Evolutionary conservation across 176 grass and related monocot species (phyloP), one percentile per base, ranked within the genome.

Genomic region (Poa annua): DNA sequence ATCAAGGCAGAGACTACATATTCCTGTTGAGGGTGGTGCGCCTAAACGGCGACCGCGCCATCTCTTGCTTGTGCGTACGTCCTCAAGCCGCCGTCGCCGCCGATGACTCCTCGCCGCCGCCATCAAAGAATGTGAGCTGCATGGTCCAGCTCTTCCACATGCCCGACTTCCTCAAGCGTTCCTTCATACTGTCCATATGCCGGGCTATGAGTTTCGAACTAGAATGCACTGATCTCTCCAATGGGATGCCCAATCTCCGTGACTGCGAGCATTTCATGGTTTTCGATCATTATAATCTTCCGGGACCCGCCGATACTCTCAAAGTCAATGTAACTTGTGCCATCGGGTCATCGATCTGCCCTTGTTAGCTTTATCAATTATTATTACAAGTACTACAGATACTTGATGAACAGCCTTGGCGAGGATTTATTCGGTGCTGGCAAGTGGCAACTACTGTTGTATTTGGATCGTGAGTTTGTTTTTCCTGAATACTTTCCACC

Each of bases 51-150:
- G 61, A 60, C 72, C 16, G 17, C 17, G 11, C 16, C 6, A 34
- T 84, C 49, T n/a, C 22, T 2, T 63, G 9, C n/a, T 12, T 84
- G 48, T 32, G 80, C 51, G 8, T 84, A 17, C 59, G 42, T 33
- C 81, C 56, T 7, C 19, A 35, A 20, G 29, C 25, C 26, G 22
- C 44, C 25, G 22, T 26, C 25, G 29, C 29, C 2, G 5, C 15
- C 39, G 11, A 44, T 3, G 20, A 44, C 1, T 22, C 62, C 6
- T 50, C 4, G 13, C 48, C 4, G 14, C 15, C 4, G 48, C n/a
- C 35, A 3, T 15, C n/a, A 16, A 17, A 44, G 20, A n/a, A 24
- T 34, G 52, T 38, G 51, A 20, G 14, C 7, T 76, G 74, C 74
- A 12, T 13, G 51, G n/a, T 80, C 47, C 8, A 51, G 16, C 77